Conservation (phyloP, 2,329 filamentous ascomycete genomes). For the Ophiostoma ulmi region DNA sequence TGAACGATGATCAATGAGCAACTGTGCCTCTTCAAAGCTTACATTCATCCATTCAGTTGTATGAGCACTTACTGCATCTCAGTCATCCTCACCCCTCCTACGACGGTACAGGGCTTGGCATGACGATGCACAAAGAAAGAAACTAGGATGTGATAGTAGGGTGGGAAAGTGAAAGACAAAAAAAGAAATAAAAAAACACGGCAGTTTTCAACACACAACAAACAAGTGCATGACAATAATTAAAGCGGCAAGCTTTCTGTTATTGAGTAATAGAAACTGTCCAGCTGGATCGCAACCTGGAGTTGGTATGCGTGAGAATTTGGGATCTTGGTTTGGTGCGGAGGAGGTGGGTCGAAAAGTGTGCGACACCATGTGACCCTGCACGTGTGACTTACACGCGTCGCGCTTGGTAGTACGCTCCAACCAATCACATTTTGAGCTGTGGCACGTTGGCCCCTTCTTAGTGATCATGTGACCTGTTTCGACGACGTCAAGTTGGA, state of each 20-base stretch:
- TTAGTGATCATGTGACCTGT: not conserved
- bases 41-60: not conserved
- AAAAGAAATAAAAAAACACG: not conserved
- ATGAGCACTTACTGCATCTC: not conserved
- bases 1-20: not conserved
- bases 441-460: not conserved
- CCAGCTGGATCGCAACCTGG: not conserved
- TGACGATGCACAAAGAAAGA: not conserved
- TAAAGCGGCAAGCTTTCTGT: too few species aligned
- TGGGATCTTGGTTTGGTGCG: not conserved
- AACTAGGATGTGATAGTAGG: not conserved
- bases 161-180: not conserved
- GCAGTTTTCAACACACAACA: not conserved
- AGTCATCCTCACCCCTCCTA: not conserved
- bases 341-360: not conserved
- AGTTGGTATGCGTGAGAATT: not conserved
- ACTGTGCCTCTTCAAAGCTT: not conserved
- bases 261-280: too few species aligned
- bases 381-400: not conserved
- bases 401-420: not conserved
- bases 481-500: constrained; percentile 10
- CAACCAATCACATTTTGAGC: not conserved
- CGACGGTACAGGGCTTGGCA: constrained; percentile 1
- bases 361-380: not conserved
- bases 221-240: not conserved